Base-by-base conservation (phyloP, 1,284 basidiomycete genomes). In the Schizophyllum commune region DNA sequence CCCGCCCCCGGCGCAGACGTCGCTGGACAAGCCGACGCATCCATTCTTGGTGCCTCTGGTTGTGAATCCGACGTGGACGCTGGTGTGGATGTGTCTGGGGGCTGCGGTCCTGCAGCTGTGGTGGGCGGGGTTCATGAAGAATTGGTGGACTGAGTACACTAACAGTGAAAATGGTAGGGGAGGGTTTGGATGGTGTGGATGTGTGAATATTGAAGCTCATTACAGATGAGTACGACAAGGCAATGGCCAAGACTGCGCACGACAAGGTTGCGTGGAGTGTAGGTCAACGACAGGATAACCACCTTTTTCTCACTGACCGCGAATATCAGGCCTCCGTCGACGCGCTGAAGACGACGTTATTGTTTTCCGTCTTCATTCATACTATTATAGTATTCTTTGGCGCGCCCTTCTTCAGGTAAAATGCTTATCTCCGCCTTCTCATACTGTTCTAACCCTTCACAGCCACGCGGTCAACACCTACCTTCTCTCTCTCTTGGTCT, bases 41-140 rank as follows among this genome's bases (percentile, higher is more conserved):
- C 79, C 81, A 19, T 84, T 89, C 68, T 73, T 92, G 20, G 83
- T 83, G 22, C 75, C 83, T 1, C 71, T 94, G 63, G 93, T 92
- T 1, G 70, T 77, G 15, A 82, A 80, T 66, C 89, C 91, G 1
- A 70, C 75, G 1, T 72, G 75, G 21, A 92, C 91, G 0, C 72
- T 90, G 53, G 67, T 75, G 5, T 91, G 85, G 77, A 75, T 88
- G 55, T 83, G 81, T 58, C 68, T 72, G 0, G 92, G 91, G 1
- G 77, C 81, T 0, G 66, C 73, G 3, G 61, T 91, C 2, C 71
- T 91, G 53, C 83, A 90, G 68, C 73, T 74, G 7, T 92, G 89
- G 87, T 93, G 90, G 89, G 87, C 82, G 1, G 79, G 80, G 5
- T 88, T 84, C 78, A 68, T 91, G 64, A 74, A 81, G 58, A 63